Conservation (phyloP, 352 stramenopile genomes). For the Globisporangium okanoganense region DNA sequence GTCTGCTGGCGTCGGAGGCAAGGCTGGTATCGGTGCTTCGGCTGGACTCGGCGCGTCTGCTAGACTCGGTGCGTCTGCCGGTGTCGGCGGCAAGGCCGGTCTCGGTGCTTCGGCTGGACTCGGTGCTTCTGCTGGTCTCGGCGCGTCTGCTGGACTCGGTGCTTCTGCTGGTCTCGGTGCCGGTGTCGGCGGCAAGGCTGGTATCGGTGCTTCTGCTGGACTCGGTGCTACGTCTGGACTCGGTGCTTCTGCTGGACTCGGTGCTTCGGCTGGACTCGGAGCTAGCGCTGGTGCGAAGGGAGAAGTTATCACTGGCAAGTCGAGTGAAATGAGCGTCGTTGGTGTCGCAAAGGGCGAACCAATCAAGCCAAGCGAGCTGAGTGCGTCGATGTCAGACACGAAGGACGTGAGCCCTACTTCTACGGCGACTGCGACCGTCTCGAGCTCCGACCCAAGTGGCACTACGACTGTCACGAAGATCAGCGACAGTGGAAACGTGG, state of each 20-base stretch:
- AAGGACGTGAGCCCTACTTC: neutral
- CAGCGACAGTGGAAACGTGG: constrained; percentile 3
- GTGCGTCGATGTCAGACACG: neutral
- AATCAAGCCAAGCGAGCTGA: neutral
- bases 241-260: neutral
- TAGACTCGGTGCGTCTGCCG: neutral
- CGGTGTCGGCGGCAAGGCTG: too few species aligned
- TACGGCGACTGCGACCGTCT: neutral
- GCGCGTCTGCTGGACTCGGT: neutral
- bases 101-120: neutral
- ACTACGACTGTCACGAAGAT: constrained; percentile 1
- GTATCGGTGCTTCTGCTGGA: too few species aligned
- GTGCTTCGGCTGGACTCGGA: neutral
- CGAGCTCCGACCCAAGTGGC: neutral
- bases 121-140: neutral
- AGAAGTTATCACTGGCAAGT: neutral
- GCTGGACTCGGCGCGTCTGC: neutral
- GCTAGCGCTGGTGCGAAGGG: neutral
- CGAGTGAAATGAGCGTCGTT: neutral
- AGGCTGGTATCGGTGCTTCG: neutral
- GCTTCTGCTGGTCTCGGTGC: neutral
- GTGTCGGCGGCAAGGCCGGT: neutral
- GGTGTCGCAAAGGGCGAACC: neutral
- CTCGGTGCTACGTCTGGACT: neutral
- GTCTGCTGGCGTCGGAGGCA: too few species aligned